Evolutionary conservation across 1,284 basidiomycete species (phyloP), one percentile per base, ranked within the genome.

Genomic region (Coniophora puteana): DNA sequence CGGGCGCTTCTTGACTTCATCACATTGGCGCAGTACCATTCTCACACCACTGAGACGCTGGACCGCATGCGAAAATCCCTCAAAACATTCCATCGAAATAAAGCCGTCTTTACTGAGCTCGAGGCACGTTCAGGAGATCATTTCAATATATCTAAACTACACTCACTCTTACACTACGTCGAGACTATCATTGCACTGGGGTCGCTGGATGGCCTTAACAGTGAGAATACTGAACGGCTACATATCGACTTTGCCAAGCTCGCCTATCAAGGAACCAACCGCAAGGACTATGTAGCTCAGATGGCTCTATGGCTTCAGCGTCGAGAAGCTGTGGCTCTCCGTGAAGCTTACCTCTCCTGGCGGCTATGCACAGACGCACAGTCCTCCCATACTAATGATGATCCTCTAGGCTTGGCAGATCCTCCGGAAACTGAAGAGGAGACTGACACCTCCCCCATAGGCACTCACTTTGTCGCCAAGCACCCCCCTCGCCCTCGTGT

Each of bases 281-380:
- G 47, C 10, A 45, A 45, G 3, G 55, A 59, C 23, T 54, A 53
- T 14, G 32, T 45, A 3, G 45, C 47, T 18, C 58, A 61, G 30
- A 59, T 58, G 54, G 41, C 50, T 3, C 31, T 46, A 8, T 59
- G 55, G 54, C 49, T 58, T 6, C 47, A 49, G 30, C 44, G 51
- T 4, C 54, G 53, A 24, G 55, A 59, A 31, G 49, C 48, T 0
- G 38, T 54, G 2, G 37, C 33, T 20, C 17, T 45, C 2, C 41
- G 30, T 8, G 14, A 25, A 2, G 12, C 34, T 3, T 54, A 52
- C 35, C 33, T 56, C 16, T 20, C 34, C 25, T 57, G 51, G 52
- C 25, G 33, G 24, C 28, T n/a, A n/a, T n/a, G n/a, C n/a, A n/a
- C n/a, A n/a, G n/a, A n/a, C n/a, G n/a, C n/a, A n/a, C n/a, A n/a